phyloP scores from a whole-genome alignment of 495 filamentous ascomycete genomes.

The Penicillium tannophilum region DNA sequence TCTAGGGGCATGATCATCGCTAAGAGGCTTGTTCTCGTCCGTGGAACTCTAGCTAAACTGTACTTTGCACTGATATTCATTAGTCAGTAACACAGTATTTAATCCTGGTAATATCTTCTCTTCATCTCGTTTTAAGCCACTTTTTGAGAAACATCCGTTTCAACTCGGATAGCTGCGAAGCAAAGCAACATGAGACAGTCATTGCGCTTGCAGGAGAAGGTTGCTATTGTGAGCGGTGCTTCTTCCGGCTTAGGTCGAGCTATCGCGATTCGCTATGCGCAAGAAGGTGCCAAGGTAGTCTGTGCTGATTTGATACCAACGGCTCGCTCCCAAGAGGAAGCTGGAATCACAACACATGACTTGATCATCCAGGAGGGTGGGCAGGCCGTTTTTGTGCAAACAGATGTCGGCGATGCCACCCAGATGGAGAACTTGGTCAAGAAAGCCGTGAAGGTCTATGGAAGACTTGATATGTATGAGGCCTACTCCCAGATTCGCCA shows the following conservation, averaged over 20 bases:
- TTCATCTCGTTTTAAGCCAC: too few species aligned
- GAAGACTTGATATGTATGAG: constrained; percentile 52
- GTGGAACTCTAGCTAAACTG: too few species aligned
- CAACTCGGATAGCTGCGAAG: too few species aligned
- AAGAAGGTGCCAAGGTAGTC: constrained; percentile 49
- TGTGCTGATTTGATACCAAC: constrained; percentile 49
- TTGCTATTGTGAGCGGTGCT: neutral
- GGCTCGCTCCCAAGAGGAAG: constrained; percentile 32
- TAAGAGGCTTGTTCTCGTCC: too few species aligned
- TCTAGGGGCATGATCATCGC: too few species aligned
- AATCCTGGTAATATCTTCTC: too few species aligned
- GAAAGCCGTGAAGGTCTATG: constrained; percentile 39
- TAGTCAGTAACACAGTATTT: too few species aligned
- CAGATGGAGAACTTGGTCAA: constrained; percentile 43
- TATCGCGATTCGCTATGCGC: neutral
- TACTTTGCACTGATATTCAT: too few species aligned
- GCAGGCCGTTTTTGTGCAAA: constrained; percentile 46
- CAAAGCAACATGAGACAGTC: too few species aligned
- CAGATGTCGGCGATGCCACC: constrained; percentile 43
- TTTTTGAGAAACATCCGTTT: too few species aligned
- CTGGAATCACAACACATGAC: constrained; percentile 41
- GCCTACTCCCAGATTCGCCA: neutral
- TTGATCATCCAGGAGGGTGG: constrained; percentile 41
- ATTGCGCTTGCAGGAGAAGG: neutral
- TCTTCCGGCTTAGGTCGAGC: neutral